A percentile compares a stretch with the other conserved stretches of the same genome.
Evolutionary conservation across 345 rosid species (phyloP).

Genomic region (Lumnitzera racemosa): DNA sequence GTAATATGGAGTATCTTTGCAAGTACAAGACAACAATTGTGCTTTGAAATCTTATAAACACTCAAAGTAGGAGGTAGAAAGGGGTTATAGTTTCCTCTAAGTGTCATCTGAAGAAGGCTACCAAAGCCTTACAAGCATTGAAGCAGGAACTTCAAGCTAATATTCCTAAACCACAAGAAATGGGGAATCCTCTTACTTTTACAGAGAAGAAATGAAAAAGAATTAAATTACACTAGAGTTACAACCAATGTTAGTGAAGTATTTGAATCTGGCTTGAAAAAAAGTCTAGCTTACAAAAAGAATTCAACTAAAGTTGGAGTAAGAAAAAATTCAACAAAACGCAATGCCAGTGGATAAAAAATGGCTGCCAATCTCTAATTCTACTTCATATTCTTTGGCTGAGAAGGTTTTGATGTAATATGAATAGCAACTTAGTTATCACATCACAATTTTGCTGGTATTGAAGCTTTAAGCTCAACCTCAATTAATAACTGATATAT

Average conservation of each 20-base stretch:
- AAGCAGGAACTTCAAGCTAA: slow-evolving; percentile 41
- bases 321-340: slow-evolving; percentile 56
- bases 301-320: slow-evolving; percentile 50
- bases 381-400: slow-evolving; percentile 44
- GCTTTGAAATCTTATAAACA: slow-evolving; percentile 22
- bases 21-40: too few species aligned
- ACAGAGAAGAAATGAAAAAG: slow-evolving; percentile 56
- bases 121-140: slow-evolving; percentile 32
- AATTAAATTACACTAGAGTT: slow-evolving; percentile 49
- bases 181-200: slow-evolving; percentile 38
- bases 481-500: too few species aligned
- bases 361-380: slow-evolving; percentile 35
- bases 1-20: too few species aligned
- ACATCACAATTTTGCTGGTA: too few species aligned
- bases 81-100: slow-evolving; percentile 58
- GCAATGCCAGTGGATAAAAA: slow-evolving; percentile 41
- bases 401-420: too few species aligned
- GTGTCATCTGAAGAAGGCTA: slow-evolving; percentile 70
- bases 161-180: slow-evolving; percentile 52
- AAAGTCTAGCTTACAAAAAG: slow-evolving; percentile 44
- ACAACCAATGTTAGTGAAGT: slow-evolving; percentile 21
- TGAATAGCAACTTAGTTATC: too few species aligned
- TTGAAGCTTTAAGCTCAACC: too few species aligned
- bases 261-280: slow-evolving; percentile 32
- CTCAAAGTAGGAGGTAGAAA: slow-evolving; percentile 78